Evolutionary conservation across 768 basidiomycete genomes (phyloP).

Genomic region (Boletus rubroflammeus): DNA sequence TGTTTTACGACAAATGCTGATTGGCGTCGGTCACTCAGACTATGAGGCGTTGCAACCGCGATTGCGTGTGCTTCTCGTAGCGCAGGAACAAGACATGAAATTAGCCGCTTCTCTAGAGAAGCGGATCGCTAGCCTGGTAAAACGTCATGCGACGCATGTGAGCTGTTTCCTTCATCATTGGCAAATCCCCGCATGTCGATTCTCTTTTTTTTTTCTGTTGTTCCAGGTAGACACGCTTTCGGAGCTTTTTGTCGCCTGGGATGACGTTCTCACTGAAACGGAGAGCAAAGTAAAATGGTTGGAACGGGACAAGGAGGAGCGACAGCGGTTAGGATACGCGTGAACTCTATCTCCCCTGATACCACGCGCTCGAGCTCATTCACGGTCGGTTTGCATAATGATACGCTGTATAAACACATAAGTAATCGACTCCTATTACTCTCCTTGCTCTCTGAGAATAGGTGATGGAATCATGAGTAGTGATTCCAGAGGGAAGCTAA

Average conservation of each 20-base stretch:
- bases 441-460: conserved; percentile 9
- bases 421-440: conserved; percentile 19
- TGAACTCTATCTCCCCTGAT: conserved; percentile 7
- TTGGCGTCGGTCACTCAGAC: conserved; percentile 34
- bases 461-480: conserved; percentile 9
- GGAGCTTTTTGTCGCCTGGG: conserved; percentile 83
- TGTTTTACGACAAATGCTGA: background rate
- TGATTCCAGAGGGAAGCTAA: conserved; percentile 10
- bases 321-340: conserved; percentile 58
- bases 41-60: conserved; percentile 66
- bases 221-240: conserved; percentile 73
- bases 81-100: conserved; percentile 56
- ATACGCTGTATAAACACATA: conserved; percentile 17
- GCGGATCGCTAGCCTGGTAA: conserved; percentile 61
- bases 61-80: conserved; percentile 53
- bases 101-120: conserved; percentile 60
- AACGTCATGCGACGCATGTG: conserved; percentile 70
- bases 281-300: conserved; percentile 56
- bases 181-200: background rate
- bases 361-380: background rate
- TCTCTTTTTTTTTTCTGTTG: background rate
- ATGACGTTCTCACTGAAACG: conserved; percentile 66
- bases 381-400: conserved; percentile 5
- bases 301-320: conserved; percentile 60
- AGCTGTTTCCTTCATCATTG: conserved; percentile 16